These are phyloP conservation scores for Salvia splendens DNA, from an alignment of 257 asterid genomes.

Conservation along the genomic window DNA sequence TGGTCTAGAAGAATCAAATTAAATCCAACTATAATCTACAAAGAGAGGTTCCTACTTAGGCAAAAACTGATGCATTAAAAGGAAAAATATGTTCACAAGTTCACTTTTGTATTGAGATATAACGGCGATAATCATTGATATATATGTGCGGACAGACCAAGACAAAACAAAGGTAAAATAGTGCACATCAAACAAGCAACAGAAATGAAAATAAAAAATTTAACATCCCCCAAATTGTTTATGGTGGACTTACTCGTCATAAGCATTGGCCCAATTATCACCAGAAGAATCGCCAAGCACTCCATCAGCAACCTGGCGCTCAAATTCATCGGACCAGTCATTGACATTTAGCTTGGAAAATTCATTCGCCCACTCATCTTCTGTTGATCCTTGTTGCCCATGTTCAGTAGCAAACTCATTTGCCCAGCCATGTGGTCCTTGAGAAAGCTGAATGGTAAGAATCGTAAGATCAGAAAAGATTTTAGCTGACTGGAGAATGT, in stretches of 20 bases:
- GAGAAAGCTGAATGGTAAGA: slow-evolving; percentile 57
- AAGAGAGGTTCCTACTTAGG: not conserved
- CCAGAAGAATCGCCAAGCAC: slow-evolving; percentile 69
- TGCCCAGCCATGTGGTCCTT: slow-evolving; percentile 84
- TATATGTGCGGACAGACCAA: not conserved
- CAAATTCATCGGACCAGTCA: slow-evolving; percentile 96
- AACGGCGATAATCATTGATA: slow-evolving; percentile 13
- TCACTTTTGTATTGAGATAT: slow-evolving; percentile 15
- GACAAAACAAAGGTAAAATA: not conserved
- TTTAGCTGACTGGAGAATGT: slow-evolving; percentile 4
- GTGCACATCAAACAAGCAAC: slow-evolving; percentile 1
- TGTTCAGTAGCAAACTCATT: slow-evolving; percentile 77
- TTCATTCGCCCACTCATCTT: slow-evolving; percentile 87
- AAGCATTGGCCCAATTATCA: slow-evolving; percentile 90
- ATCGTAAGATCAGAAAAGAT: not conserved
- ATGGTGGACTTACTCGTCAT: slow-evolving; percentile 79
- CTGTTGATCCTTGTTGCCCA: slow-evolving; percentile 53
- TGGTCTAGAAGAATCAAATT: not conserved
- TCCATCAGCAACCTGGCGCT: slow-evolving; percentile 89
- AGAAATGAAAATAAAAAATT: not conserved
- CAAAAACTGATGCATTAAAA: slow-evolving; percentile 2
- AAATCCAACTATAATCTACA: not conserved
- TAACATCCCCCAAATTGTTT: slow-evolving; percentile 6
- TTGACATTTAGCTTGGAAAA: slow-evolving; percentile 88
- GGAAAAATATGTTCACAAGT: not conserved